Evolutionary conservation across 73 alveolate genomes (phyloP), one percentile per base, ranked within the genome.

Genomic region (Tetrahymena malaccensis): DNA sequence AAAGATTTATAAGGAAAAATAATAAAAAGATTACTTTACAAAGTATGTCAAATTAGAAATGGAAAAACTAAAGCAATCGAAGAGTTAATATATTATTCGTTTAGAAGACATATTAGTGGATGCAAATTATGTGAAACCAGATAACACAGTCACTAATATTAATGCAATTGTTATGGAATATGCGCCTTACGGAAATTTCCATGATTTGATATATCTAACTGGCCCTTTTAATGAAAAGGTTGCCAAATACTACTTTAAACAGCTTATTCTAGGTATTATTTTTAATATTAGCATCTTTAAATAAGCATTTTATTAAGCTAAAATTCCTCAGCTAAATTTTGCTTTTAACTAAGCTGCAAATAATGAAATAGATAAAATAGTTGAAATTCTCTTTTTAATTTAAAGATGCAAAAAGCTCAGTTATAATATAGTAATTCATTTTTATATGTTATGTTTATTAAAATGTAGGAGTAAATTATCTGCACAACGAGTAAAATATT

Each of bases 141-240:
- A 70, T 70, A 31, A 11, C 89, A 8, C 89, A 19, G 34, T 31
- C 31, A 70, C 17, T 4, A 33, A 8, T 6, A 70, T 70, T 4
- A 70, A 70, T n/a, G 89, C 89, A n/a, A 70, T 85, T 22, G 94
- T 85, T 4, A 38, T 85, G 94, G 94, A 85, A 85, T 85, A 85
- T 85, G 94, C 94, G 8, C 34, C 83, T 4, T 35, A 43, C 10
- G 94, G 94, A 25, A 43, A 85, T 38, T 85, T 85, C 35, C 58
- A 38, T 85, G 94, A 85, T 35, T 85, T 38, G 16, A 43, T 85
- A n/a, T 85, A 85, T 43, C 7, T 35, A 17, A 85, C 94, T 85
- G 94, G 94, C n/a, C 94, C 94, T 12, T 85, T 85, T 43, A 85
- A 35, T 85, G 94, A 85, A 85, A 43, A 43, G 10, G 58, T 85